phyloP scores from a whole-genome alignment of 768 basidiomycete species.

The Solioccasus polychromus region DNA sequence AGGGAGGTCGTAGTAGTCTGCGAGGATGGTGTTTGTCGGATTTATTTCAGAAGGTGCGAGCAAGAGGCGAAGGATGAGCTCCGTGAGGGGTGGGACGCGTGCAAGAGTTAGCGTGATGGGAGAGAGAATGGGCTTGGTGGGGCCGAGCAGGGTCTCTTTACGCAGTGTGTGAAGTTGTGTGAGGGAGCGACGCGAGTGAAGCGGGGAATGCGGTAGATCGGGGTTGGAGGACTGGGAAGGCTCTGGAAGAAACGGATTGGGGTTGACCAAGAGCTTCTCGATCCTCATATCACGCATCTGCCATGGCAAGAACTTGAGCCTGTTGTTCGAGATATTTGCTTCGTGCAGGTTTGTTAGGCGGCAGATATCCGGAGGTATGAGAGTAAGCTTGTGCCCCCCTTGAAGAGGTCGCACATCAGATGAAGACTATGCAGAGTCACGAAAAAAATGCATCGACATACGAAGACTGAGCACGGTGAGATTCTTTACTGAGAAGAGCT shows the following conservation, averaged over 20 bases:
- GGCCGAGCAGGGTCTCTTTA: not conserved
- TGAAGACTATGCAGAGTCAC: not conserved
- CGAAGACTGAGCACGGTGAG: slow-evolving; percentile 63
- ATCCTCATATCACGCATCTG: slow-evolving; percentile 62
- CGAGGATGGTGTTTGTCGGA: slow-evolving; percentile 14
- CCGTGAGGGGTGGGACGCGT: slow-evolving; percentile 31
- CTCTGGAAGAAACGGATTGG: slow-evolving; percentile 55
- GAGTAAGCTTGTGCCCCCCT: slow-evolving; percentile 58
- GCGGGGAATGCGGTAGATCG: not conserved
- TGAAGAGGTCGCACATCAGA: not conserved
- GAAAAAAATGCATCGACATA: slow-evolving; percentile 34
- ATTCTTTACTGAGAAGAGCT: slow-evolving; percentile 54
- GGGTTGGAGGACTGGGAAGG: slow-evolving; percentile 21
- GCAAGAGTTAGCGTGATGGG: slow-evolving; percentile 19
- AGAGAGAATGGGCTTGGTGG: slow-evolving; percentile 16
- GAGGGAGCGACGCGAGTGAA: slow-evolving; percentile 12
- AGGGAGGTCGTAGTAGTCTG: slow-evolving; percentile 28
- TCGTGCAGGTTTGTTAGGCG: slow-evolving; percentile 51
- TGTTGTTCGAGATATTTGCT: slow-evolving; percentile 61
- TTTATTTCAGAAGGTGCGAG: slow-evolving; percentile 24
- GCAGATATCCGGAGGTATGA: slow-evolving; percentile 62
- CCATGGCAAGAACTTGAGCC: slow-evolving; percentile 56
- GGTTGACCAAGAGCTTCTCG: slow-evolving; percentile 43
- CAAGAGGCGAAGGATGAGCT: slow-evolving; percentile 38
- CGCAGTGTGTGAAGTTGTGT: slow-evolving; percentile 10